Conservation (phyloP, 495 filamentous ascomycete species). For the Cairneyella variabilis region DNA sequence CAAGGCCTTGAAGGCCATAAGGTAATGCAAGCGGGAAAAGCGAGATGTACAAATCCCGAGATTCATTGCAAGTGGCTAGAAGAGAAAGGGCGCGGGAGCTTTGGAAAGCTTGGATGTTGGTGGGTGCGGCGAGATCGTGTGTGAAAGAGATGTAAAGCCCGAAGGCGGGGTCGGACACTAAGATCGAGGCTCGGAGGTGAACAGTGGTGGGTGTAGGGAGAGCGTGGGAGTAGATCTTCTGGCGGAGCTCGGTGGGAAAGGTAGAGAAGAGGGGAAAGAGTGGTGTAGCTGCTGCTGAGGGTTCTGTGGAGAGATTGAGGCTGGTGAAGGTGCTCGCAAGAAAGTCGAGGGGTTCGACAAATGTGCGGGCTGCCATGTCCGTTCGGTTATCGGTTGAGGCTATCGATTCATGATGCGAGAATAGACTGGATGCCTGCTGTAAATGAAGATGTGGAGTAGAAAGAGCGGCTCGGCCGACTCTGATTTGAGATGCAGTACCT, state of each 20-base stretch:
- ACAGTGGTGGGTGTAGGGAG: neutral
- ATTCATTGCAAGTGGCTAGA: too few relatives aligned
- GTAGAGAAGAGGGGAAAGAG: neutral
- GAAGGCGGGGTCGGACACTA: neutral
- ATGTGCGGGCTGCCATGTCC: neutral
- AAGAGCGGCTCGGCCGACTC: neutral
- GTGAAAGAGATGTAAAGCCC: neutral
- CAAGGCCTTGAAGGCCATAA: too few relatives aligned
- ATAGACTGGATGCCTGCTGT: neutral
- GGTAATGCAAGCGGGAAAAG: too few relatives aligned
- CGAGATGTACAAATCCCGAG: too few relatives aligned
- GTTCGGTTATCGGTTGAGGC: neutral
- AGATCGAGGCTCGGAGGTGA: neutral
- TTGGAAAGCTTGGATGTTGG: too few relatives aligned
- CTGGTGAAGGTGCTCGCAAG: neutral
- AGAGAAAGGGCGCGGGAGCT: too few relatives aligned
- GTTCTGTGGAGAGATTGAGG: neutral
- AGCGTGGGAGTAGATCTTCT: neutral
- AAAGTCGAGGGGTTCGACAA: too few relatives aligned
- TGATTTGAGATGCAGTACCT: too few relatives aligned
- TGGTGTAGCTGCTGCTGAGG: neutral
- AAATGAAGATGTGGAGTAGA: neutral
- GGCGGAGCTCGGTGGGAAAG: neutral
- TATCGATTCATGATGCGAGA: neutral
- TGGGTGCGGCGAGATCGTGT: too few relatives aligned